Base-by-base conservation (phyloP, 495 filamentous ascomycete genomes). In the Podospora appendiculata region DNA sequence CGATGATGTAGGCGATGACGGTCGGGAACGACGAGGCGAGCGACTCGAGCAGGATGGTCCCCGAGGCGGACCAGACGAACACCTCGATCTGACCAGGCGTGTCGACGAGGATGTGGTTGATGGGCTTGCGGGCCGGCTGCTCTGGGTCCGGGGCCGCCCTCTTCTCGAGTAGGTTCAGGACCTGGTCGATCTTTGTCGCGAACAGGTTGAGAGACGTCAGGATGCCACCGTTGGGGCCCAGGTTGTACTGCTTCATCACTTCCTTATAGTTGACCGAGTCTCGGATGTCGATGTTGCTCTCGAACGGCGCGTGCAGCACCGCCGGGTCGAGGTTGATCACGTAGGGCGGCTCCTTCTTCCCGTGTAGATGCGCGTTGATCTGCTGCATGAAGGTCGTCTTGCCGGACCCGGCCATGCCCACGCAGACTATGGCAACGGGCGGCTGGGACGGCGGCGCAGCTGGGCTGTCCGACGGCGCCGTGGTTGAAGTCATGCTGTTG, bases 351-450 rank as follows among this genome's bases (percentile, higher is more conserved):
- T 79, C 75, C 46, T 80, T 79, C 61, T 87, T 75, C 10, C 79
- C 76, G 62, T 96, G 89, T 4, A 96, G 83, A 60, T 98, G 77
- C 1, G 92, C 84, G 64, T 94, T 95, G 61, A 97, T 92, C 59
- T 93, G 81, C 62, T 96, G 93, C 90, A 97, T 96, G 68, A 98
- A 97, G 0, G 93, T 97, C 3, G 92, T 96, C 74, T 98, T 98
- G 60, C 93, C 94, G 4, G 90, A 95, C 55, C 92, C 88, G 87
- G 45, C 17, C 38, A 98, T 97, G 75, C 93, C 93, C 11, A 98
- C 82, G 70, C 92, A 96, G 58, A 98, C 89, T 56, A 98, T 84
- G 52, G 87, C 86, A 39, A 75, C 71, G 17, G 78, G 77, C 25
- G 25, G 25, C 54, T 62, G 58, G 17, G 55, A 55, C 35, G 64